Evolutionary conservation across 75 land plant species (phyloP), one percentile per base, ranked within the genome.

Genomic region (Pinus taeda): DNA sequence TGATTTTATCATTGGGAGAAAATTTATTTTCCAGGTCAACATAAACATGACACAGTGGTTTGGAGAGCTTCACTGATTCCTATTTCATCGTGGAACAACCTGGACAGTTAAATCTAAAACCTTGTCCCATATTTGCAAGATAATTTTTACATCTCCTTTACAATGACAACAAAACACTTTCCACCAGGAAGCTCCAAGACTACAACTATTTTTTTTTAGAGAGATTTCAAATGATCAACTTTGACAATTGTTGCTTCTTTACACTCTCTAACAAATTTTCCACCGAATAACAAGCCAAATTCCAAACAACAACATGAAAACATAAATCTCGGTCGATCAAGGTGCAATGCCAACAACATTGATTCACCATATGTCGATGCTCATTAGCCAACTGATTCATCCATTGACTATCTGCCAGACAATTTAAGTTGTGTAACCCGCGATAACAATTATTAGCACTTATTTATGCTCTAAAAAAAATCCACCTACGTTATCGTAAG

Each of bases 111-210:
- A 58, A 73, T 92, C 85, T 42, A 96, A 36, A 55, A 88, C 76
- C 65, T 94, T 90, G 77, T 86, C 87, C 78, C 98, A 96, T 17
- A 85, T 82, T 55, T 80, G 83, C 73, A 96, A 81, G 45, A 96
- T 81, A 30, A 94, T 91, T 79, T 96, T 98, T 33, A 95, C 90
- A 64, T 95, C 98, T 64, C 99, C 99, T 81, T 96, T 96, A 49
- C 77, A 76, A 78, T 94, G 94, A 53, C 87, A 91, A 18, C 94
- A 84, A 17, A 84, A 17, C 82, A 74, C 11, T 82, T 81, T 75
- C 90, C 95, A 60, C 76, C 85, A 39, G 86, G 87, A 71, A 86
- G 82, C 74, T 88, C 84, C 57, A 90, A 75, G 36, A 95, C 83
- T 4, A 93, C 92, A 11, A 85, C 90, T 98, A 96, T 96, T 73